These are phyloP conservation scores for Tylopilus subfusipes DNA, from an alignment of 768 basidiomycete genomes.

Conservation along the genomic window DNA sequence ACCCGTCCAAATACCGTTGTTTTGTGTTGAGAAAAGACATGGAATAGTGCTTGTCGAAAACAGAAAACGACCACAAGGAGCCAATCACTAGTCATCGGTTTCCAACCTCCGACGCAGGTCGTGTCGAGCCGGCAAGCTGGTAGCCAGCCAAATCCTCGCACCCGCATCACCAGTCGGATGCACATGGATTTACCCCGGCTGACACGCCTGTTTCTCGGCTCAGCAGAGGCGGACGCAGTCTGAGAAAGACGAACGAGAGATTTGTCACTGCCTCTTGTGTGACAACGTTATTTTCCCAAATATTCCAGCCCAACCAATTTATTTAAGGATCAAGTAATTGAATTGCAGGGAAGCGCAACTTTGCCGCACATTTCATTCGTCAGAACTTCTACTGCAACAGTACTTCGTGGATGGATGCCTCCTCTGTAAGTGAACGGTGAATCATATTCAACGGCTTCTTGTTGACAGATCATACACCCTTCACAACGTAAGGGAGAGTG, in stretches of 20 bases:
- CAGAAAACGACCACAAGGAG: slow-evolving; percentile 2
- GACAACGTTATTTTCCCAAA: slow-evolving; percentile 18
- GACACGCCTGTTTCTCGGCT: background rate
- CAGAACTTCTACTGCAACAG: slow-evolving; percentile 7
- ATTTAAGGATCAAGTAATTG: slow-evolving; percentile 23
- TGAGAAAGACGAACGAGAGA: slow-evolving; percentile 6
- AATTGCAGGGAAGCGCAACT: slow-evolving; percentile 16
- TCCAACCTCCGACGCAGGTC: slow-evolving; percentile 21
- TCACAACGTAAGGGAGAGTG: background rate
- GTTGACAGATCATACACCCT: slow-evolving; percentile 1
- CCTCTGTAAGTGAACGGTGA: slow-evolving; percentile 8
- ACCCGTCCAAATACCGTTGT: background rate
- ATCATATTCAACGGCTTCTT: background rate
- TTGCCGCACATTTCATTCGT: slow-evolving; percentile 7
- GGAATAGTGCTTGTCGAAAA: slow-evolving; percentile 4
- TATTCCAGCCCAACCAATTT: slow-evolving; percentile 13
- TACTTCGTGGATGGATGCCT: background rate
- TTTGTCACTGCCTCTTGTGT: slow-evolving; percentile 2
- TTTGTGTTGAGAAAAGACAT: slow-evolving; percentile 2
- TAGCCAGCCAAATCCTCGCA: slow-evolving; percentile 13
- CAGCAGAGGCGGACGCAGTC: slow-evolving; percentile 2
- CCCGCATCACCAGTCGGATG: slow-evolving; percentile 8
- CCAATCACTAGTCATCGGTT: slow-evolving; percentile 3
- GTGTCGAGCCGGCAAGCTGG: slow-evolving; percentile 4
- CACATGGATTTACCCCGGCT: slow-evolving; percentile 9